Percentiles rank a stretch among this genome's conserved stretches.
phyloP scores from a whole-genome alignment of 495 filamentous ascomycete genomes.

The Rostrohypoxylon terebratum region DNA sequence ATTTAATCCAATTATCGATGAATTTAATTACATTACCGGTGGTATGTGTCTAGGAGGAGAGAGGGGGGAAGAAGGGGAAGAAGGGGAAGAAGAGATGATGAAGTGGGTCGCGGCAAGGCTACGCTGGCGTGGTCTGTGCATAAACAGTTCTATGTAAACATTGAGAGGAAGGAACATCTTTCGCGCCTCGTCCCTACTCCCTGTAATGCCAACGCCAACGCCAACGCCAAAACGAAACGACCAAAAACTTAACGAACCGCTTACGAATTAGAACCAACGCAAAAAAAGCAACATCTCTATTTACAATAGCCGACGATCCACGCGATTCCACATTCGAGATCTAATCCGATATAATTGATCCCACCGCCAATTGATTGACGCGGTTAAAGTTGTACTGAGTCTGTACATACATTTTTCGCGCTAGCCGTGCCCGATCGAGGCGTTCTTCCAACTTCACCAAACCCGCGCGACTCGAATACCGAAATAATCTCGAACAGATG shows the following conservation, averaged over 20 bases:
- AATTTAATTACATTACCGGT: slow-evolving; percentile 2
- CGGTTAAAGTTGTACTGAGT: slow-evolving; percentile 31
- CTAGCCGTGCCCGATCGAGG: slow-evolving; percentile 22
- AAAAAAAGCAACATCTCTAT: slow-evolving; percentile 40
- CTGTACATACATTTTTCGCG: slow-evolving; percentile 25
- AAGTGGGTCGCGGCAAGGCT: slow-evolving; percentile 18
- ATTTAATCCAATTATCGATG: neutral
- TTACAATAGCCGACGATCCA: neutral
- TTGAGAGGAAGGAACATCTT: slow-evolving; percentile 44
- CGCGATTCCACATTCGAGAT: slow-evolving; percentile 26
- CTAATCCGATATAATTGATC: slow-evolving; percentile 22
- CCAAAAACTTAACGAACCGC: slow-evolving; percentile 15
- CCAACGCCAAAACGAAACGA: neutral
- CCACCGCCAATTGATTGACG: slow-evolving; percentile 36
- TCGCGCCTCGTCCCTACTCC: slow-evolving; percentile 50
- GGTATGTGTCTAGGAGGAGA: neutral
- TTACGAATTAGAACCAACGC: slow-evolving; percentile 18
- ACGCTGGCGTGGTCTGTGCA: slow-evolving; percentile 41
- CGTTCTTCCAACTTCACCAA: slow-evolving; percentile 26
- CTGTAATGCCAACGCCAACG: slow-evolving; percentile 24
- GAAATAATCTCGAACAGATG: slow-evolving; percentile 33
- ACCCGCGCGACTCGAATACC: slow-evolving; percentile 32
- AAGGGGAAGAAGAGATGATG: neutral
- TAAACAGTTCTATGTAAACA: slow-evolving; percentile 49
- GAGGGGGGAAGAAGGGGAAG: no score